These are phyloP conservation scores for Fraxinus nigra DNA, from an alignment of 305 asterid species.

Conservation along the genomic window DNA sequence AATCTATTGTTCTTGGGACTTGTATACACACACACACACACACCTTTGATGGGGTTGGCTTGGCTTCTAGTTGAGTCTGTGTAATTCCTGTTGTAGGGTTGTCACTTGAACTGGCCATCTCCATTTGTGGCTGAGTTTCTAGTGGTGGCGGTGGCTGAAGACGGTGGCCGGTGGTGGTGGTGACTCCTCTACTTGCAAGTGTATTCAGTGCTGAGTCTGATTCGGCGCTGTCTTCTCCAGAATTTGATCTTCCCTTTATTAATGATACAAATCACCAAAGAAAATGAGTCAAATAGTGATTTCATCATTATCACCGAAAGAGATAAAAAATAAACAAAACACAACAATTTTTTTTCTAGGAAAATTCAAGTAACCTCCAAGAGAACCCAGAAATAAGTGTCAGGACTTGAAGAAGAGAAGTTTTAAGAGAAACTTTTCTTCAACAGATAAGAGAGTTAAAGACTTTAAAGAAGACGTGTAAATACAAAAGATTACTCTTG, in stretches of 20 bases:
- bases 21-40: background rate
- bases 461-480: conserved; percentile 1
- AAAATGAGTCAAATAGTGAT: conserved; percentile 37
- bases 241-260: conserved; percentile 70
- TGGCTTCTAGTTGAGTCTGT: conserved; percentile 36
- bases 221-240: conserved; percentile 75
- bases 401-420: conserved; percentile 5
- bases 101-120: conserved; percentile 46
- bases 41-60: conserved; percentile 68
- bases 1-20: conserved; percentile 32
- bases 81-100: conserved; percentile 35
- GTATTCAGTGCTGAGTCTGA: conserved; percentile 70
- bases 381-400: conserved; percentile 20
- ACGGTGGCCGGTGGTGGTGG: conserved; percentile 32
- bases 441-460: background rate
- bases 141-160: conserved; percentile 38
- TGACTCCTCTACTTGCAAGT: conserved; percentile 34
- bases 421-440: background rate
- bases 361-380: conserved; percentile 29
- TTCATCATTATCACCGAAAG: conserved; percentile 30
- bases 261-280: conserved; percentile 8
- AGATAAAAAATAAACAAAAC: background rate
- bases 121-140: conserved; percentile 34
- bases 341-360: background rate
- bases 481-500: conserved; percentile 38